These are phyloP conservation scores for Saccharomyces kudriavzevii DNA, from an alignment of 805 yeast genomes.

Conservation along the genomic window DNA sequence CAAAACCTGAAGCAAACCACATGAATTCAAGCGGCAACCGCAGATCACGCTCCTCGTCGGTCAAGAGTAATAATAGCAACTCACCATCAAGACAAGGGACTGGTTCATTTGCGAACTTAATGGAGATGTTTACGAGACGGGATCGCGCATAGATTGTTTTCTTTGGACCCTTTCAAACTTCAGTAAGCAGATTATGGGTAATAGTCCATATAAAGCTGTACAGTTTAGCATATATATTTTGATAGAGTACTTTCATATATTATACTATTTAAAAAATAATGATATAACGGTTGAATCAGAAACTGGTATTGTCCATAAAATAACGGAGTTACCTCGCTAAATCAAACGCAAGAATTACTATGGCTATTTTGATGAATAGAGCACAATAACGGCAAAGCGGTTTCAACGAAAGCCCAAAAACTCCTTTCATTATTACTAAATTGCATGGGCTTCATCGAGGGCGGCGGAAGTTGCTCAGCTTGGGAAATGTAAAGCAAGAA, in stretches of 20 bases:
- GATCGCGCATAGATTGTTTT: neutral
- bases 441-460: too few relatives aligned
- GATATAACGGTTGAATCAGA: neutral
- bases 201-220: neutral
- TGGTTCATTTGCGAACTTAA: conserved; percentile 6
- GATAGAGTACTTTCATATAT: neutral
- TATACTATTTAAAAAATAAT: neutral
- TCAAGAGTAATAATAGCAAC: neutral
- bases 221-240: neutral
- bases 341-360: too few relatives aligned
- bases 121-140: conserved; percentile 3
- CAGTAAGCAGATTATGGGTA: neutral
- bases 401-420: too few relatives aligned
- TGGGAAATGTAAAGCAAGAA: too few relatives aligned
- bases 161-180: neutral
- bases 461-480: too few relatives aligned
- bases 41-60: neutral
- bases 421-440: too few relatives aligned
- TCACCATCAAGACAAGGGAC: conserved; percentile 5
- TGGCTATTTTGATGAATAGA: too few relatives aligned
- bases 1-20: neutral
- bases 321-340: neutral
- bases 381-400: too few relatives aligned
- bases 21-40: neutral
- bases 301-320: neutral